Conservation (phyloP, 805 yeast species). For the Yamadazyma laniorum region DNA sequence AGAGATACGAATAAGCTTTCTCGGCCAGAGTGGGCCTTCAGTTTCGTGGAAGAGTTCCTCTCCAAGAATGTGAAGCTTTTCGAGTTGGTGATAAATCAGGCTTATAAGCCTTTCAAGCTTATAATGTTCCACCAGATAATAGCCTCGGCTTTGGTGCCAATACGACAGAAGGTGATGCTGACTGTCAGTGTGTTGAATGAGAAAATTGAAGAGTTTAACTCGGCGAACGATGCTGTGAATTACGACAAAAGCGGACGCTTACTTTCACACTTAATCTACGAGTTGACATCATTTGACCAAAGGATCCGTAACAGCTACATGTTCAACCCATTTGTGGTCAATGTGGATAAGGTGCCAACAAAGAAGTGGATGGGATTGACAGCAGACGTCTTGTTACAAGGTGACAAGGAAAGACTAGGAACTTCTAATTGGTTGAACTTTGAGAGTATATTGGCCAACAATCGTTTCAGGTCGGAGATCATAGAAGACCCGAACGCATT, state of each 20-base stretch:
- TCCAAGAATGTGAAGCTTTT: constrained; percentile 39
- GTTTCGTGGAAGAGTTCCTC: constrained; percentile 46
- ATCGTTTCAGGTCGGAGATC: constrained; percentile 50
- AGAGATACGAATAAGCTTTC: constrained; percentile 61
- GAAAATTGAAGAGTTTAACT: constrained; percentile 17
- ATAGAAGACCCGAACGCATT: constrained; percentile 49
- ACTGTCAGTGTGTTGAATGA: constrained; percentile 25
- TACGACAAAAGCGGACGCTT: constrained; percentile 44
- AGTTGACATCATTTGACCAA: constrained; percentile 58
- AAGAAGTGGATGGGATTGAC: constrained; percentile 49
- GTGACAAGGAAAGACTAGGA: constrained; percentile 31
- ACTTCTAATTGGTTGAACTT: constrained; percentile 49
- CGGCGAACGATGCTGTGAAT: constrained; percentile 14
- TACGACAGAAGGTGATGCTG: constrained; percentile 41
- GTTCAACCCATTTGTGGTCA: constrained; percentile 41
- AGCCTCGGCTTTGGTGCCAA: constrained; percentile 45
- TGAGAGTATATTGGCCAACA: constrained; percentile 51
- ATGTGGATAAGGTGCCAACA: constrained; percentile 19
- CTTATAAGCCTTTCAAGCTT: constrained; percentile 24
- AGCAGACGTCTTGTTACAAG: constrained; percentile 35
- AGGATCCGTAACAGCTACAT: constrained; percentile 43
- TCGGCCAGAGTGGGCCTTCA: constrained; percentile 71
- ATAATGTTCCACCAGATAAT: constrained; percentile 41
- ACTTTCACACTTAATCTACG: constrained; percentile 57
- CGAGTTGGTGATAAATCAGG: constrained; percentile 35